These are phyloP conservation scores for Corynespora cassiicola DNA, from an alignment of 2,329 filamentous ascomycete genomes.

Conservation along the genomic window DNA sequence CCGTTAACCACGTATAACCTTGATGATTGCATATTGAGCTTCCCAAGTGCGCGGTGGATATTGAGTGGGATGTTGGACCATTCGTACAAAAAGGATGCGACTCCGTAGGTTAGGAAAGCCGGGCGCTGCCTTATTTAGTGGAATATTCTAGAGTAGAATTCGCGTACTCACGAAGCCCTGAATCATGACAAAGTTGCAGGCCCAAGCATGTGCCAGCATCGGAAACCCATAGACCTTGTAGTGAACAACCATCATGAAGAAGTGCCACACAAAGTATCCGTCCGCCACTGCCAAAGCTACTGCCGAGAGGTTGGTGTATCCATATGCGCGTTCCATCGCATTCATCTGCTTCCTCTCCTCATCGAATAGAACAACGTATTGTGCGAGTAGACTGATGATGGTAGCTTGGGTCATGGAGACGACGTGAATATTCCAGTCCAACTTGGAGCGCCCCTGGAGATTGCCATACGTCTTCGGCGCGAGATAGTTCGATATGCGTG, in stretches of 20 bases:
- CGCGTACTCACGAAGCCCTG: conserved; percentile 1
- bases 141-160: not conserved
- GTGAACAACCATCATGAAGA: conserved; percentile 1
- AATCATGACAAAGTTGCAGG: conserved; percentile 1
- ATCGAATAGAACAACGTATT: conserved; percentile 4
- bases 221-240: not conserved
- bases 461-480: conserved; percentile 1
- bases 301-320: conserved; percentile 1
- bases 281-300: conserved; percentile 1
- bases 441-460: conserved; percentile 1
- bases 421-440: conserved; percentile 4
- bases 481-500: not conserved
- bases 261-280: conserved; percentile 3
- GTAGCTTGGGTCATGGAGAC: conserved; percentile 3
- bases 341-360: conserved; percentile 2
- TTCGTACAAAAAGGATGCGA: conserved; percentile 4
- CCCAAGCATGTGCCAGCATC: conserved; percentile 1
- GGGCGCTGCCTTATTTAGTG: not conserved
- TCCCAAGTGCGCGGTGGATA: conserved; percentile 2
- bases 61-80: conserved; percentile 4
- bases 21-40: conserved; percentile 1
- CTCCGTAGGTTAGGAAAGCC: conserved; percentile 3
- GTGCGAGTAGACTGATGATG: not conserved
- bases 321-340: conserved; percentile 1
- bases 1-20: conserved; percentile 1